Percentiles rank a stretch among this genome's conserved stretches.
Conservation (phyloP, 768 basidiomycete genomes). For the Sistotremastrum niveocremeum region DNA sequence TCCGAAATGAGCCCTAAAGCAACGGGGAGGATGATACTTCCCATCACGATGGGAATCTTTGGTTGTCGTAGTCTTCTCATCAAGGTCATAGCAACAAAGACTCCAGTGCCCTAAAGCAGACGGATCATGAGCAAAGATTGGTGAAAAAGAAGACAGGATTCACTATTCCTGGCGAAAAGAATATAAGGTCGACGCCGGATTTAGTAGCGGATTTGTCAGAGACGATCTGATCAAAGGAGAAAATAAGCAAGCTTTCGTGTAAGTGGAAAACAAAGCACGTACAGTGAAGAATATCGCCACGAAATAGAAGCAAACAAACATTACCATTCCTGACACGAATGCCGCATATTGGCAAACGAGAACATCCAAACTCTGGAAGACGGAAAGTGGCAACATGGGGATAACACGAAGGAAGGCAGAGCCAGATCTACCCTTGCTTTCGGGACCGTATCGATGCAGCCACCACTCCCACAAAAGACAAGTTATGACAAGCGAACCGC, state of each 20-base stretch:
- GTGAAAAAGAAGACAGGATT: neutral
- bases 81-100: constrained; percentile 5
- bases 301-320: constrained; percentile 11
- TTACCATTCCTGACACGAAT: constrained; percentile 11
- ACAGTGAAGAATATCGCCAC: constrained; percentile 13
- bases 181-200: constrained; percentile 10
- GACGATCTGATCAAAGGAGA: too few species aligned
- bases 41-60: constrained; percentile 8
- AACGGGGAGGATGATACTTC: constrained; percentile 7
- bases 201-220: constrained; percentile 6
- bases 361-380: constrained; percentile 11
- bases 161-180: constrained; percentile 11
- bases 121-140: too few species aligned
- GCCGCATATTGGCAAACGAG: constrained; percentile 7
- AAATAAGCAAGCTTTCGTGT: too few species aligned
- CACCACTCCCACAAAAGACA: constrained; percentile 12
- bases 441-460: constrained; percentile 1
- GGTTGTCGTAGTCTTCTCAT: constrained; percentile 8
- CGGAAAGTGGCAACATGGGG: constrained; percentile 10
- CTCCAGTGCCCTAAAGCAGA: constrained; percentile 7
- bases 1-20: constrained; percentile 9
- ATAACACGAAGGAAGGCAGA: too few species aligned
- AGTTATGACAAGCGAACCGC: constrained; percentile 15
- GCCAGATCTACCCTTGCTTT: too few species aligned
- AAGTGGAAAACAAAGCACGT: too few species aligned